These are phyloP conservation scores for Lathyrus oleraceus DNA, from an alignment of 306 rosid species.

Conservation along the genomic window DNA sequence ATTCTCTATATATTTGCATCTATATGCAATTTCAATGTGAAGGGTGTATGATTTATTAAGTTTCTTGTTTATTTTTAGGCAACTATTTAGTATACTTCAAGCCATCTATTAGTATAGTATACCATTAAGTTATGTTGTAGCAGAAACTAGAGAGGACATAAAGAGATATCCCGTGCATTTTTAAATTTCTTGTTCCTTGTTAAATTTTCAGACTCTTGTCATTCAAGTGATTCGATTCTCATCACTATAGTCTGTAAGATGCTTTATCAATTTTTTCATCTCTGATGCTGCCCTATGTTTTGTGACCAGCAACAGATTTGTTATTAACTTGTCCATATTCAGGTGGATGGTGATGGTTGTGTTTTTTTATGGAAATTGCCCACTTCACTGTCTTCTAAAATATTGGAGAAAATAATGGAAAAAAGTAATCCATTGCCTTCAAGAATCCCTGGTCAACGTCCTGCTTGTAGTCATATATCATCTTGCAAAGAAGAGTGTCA, in stretches of 20 bases:
- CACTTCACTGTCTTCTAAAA: slow-evolving; percentile 56
- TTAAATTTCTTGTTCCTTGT: background rate
- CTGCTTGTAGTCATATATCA: slow-evolving; percentile 35
- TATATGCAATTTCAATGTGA: background rate
- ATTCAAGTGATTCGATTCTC: background rate
- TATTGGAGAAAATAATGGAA: slow-evolving; percentile 53
- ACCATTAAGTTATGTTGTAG: slow-evolving; percentile 1
- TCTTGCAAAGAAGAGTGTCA: slow-evolving; percentile 41
- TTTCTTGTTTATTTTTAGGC: background rate
- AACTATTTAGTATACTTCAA: slow-evolving; percentile 12
- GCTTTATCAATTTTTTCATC: slow-evolving; percentile 17
- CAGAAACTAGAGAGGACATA: background rate
- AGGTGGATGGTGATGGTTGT: slow-evolving; percentile 82
- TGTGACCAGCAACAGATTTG: slow-evolving; percentile 12
- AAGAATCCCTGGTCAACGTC: slow-evolving; percentile 44
- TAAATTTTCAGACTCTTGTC: background rate
- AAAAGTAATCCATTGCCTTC: slow-evolving; percentile 47
- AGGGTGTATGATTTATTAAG: slow-evolving; percentile 16
- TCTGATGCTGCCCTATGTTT: background rate
- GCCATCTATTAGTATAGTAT: slow-evolving; percentile 4
- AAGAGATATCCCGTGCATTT: slow-evolving; percentile 11
- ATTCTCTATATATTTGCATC: too few species aligned
- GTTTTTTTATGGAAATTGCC: slow-evolving; percentile 78
- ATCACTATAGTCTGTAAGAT: background rate
- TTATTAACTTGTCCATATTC: slow-evolving; percentile 39